These are phyloP conservation scores for Phytophthora crassamura DNA, from an alignment of 352 stramenopile genomes.

Conservation along the genomic window DNA sequence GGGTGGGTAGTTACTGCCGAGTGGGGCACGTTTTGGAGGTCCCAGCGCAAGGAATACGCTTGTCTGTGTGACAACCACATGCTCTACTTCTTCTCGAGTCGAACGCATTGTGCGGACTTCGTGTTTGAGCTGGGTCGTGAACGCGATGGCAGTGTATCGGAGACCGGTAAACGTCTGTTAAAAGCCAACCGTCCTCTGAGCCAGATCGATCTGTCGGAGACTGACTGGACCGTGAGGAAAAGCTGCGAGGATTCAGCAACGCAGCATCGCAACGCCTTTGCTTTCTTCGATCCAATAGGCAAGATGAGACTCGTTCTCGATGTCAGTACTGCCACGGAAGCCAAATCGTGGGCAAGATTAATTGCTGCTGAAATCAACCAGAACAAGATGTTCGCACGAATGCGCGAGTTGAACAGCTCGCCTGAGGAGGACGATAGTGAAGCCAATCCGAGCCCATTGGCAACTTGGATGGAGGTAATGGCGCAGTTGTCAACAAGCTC, in stretches of 20 bases:
- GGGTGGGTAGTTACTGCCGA: slow-evolving; percentile 65
- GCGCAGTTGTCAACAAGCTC: slow-evolving; percentile 5
- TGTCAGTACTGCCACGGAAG: slow-evolving; percentile 46
- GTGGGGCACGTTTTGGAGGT: slow-evolving; percentile 74
- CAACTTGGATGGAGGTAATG: slow-evolving; percentile 27
- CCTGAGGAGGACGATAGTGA: neutral
- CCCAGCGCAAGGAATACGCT: slow-evolving; percentile 61
- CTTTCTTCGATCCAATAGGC: slow-evolving; percentile 61
- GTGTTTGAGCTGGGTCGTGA: slow-evolving; percentile 57
- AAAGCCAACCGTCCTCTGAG: slow-evolving; percentile 53
- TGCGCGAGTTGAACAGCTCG: slow-evolving; percentile 28
- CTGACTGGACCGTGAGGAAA: slow-evolving; percentile 59
- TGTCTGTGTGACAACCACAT: slow-evolving; percentile 68
- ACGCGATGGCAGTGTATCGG: slow-evolving; percentile 25
- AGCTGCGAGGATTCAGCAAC: slow-evolving; percentile 25
- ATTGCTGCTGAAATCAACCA: slow-evolving; percentile 56
- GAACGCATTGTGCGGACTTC: slow-evolving; percentile 58
- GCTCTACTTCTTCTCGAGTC: slow-evolving; percentile 60
- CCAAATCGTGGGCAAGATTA: slow-evolving; percentile 47
- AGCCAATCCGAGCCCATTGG: slow-evolving; percentile 2
- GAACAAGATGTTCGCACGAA: slow-evolving; percentile 32
- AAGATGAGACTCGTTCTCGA: slow-evolving; percentile 63
- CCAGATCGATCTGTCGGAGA: slow-evolving; percentile 52
- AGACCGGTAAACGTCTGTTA: slow-evolving; percentile 48
- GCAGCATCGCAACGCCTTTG: slow-evolving; percentile 59